Evolutionary conservation across 108 stramenopile species (phyloP), one percentile per base, ranked within the genome.

Genomic region (Skeletonema menzelii): DNA sequence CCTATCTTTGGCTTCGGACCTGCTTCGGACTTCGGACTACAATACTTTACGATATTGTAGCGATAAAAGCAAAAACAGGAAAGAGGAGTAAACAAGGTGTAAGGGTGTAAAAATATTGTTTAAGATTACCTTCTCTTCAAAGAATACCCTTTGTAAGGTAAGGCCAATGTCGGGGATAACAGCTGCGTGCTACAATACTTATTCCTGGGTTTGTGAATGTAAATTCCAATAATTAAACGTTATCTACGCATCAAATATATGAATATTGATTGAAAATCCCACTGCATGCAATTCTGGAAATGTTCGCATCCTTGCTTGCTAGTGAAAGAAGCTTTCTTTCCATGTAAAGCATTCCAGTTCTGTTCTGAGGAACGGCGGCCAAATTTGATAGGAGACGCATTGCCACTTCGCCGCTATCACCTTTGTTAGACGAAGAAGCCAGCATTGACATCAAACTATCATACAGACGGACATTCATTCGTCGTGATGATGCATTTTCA

Each of bases 391-490:
- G 72, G 0, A 95, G 64, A 58, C 86, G 84, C 10, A 73, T 47
- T 10, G 93, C 93, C 47, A 92, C 69, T 40, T 67, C 35, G 3
- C 83, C 84, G 6, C 90, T 87, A 67, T 95, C 91, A 17, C 79
- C 82, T 27, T 89, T 80, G 27, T 88, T 91, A 19, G 85, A 82
- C n/a, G 75, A 68, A 8, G 86, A 80, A 24, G 89, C 81, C 61
- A 95, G 70, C 75, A 87, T 85, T 15, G 91, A 88, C 12, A 91
- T 31, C 10, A 95, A 49, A 27, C 89, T 84, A 75, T 95, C 89
- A 59, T 80, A 95, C 7, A 92, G 70, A 0, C 82, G 76, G 35
- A 74, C 67, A 73, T 78, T 82, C 26, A 78, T 63, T 24, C 82
- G 71, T 66, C 40, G 72, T 8, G 70, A 59, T 22, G 76, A 82